Conservation (phyloP, 2,329 filamentous ascomycete genomes). For the Cadophora malorum region DNA sequence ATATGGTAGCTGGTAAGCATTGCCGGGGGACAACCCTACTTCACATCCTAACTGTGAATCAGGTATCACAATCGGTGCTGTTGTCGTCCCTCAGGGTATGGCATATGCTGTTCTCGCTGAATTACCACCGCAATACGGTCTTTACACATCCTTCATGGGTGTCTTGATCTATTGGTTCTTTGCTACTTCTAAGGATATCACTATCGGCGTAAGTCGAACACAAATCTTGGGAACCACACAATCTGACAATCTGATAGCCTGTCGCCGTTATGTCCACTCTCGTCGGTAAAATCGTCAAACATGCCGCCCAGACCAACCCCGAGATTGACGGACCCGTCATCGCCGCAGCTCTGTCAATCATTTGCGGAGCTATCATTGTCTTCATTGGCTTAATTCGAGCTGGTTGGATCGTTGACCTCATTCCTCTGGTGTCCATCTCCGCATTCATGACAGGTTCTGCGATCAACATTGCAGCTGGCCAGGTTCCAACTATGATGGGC, state of each 20-base stretch:
- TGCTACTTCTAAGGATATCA: slow-evolving; percentile 97
- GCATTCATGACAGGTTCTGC: slow-evolving; percentile 98
- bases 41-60: not conserved
- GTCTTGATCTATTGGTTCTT: slow-evolving; percentile 97
- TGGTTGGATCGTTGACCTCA: slow-evolving; percentile 93
- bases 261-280: slow-evolving; percentile 96
- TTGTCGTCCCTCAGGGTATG: slow-evolving; percentile 96
- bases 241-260: slow-evolving; percentile 59
- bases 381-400: slow-evolving; percentile 79
- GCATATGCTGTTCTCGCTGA: slow-evolving; percentile 87
- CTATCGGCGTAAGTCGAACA: slow-evolving; percentile 74
- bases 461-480: slow-evolving; percentile 84
- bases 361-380: slow-evolving; percentile 78
- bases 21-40: not conserved
- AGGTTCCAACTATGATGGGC: slow-evolving; percentile 83
- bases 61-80: slow-evolving; percentile 74
- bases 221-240: slow-evolving; percentile 7
- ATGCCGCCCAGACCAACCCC: slow-evolving; percentile 63
- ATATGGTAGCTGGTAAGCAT: slow-evolving; percentile 80
- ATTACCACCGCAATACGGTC: slow-evolving; percentile 80
- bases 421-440: slow-evolving; percentile 86
- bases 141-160: slow-evolving; percentile 97
- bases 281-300: slow-evolving; percentile 78
- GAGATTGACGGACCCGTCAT: slow-evolving; percentile 68
- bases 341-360: slow-evolving; percentile 78